Percentiles rank a stretch among this genome's conserved stretches.
Conservation (phyloP, 805 yeast genomes). For the Tetrapisispora fleetii region DNA sequence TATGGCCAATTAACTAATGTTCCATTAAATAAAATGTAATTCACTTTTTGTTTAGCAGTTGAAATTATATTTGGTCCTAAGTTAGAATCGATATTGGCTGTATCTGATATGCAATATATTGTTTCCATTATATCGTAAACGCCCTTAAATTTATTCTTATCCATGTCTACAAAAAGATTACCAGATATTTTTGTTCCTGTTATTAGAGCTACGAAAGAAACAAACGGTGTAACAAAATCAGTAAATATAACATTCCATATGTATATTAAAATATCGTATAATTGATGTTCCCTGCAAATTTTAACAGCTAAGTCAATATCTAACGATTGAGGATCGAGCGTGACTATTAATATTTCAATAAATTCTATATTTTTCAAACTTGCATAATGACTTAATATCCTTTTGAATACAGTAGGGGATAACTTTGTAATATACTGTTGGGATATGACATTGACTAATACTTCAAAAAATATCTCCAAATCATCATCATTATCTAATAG, state of each 20-base stretch:
- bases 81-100: background rate
- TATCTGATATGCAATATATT: background rate
- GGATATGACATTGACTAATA: constrained; percentile 43
- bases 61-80: constrained; percentile 16
- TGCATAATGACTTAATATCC: constrained; percentile 46
- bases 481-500: constrained; percentile 12
- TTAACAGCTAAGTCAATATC: constrained; percentile 71
- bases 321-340: constrained; percentile 53
- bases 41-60: constrained; percentile 44
- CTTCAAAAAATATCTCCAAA: constrained; percentile 37
- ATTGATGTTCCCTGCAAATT: constrained; percentile 44
- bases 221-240: constrained; percentile 65
- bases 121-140: background rate
- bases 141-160: background rate
- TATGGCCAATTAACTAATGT: constrained; percentile 39
- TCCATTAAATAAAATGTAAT: constrained; percentile 52
- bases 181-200: constrained; percentile 5
- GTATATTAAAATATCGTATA: constrained; percentile 56
- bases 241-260: constrained; percentile 61
- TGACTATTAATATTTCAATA: constrained; percentile 61
- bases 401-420: constrained; percentile 56
- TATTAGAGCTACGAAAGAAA: constrained; percentile 39
- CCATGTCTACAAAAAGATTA: background rate
- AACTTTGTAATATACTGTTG: constrained; percentile 37
- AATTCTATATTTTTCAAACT: constrained; percentile 33